A percentile compares a stretch with the other conserved stretches of the same genome.
phyloP scores from a whole-genome alignment of 2,329 filamentous ascomycete genomes.

The Polychaeton citri region DNA sequence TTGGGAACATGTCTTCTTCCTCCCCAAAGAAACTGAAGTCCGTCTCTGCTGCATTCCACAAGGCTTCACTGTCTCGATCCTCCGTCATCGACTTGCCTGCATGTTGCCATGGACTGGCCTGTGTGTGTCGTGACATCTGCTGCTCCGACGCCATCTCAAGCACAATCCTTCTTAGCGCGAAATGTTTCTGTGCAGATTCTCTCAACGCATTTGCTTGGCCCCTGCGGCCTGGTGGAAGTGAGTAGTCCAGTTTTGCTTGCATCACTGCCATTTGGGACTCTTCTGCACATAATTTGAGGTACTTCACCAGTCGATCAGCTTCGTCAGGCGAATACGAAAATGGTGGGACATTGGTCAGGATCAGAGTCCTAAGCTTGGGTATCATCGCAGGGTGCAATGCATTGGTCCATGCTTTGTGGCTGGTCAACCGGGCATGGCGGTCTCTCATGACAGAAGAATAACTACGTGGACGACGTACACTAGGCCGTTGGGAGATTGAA shows the following conservation, averaged over 20 bases:
- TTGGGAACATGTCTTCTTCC: constrained; percentile 33
- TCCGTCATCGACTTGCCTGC: constrained; percentile 43
- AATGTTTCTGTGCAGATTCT: constrained; percentile 26
- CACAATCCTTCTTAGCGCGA: constrained; percentile 42
- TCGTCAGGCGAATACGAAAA: constrained; percentile 22
- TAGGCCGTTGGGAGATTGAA: background rate
- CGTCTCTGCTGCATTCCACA: constrained; percentile 45
- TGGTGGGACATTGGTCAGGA: constrained; percentile 43
- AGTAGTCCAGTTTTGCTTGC: constrained; percentile 43
- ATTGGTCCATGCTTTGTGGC: constrained; percentile 9
- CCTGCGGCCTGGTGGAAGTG: constrained; percentile 42
- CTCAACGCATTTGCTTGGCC: constrained; percentile 35
- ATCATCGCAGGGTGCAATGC: constrained; percentile 42
- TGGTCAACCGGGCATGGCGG: constrained; percentile 14
- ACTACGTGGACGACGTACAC: constrained; percentile 9
- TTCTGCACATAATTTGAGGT: constrained; percentile 43
- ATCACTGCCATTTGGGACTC: constrained; percentile 40
- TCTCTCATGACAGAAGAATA: constrained; percentile 18
- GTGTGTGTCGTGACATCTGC: background rate
- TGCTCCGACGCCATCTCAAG: constrained; percentile 38
- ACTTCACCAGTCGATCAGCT: constrained; percentile 35
- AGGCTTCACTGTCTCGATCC: constrained; percentile 44
- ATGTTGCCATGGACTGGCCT: constrained; percentile 22
- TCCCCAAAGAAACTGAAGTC: constrained; percentile 51
- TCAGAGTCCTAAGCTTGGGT: constrained; percentile 39